Evolutionary conservation across 2,329 filamentous ascomycete genomes (phyloP), one percentile per base, ranked within the genome.

Genomic region (Alternaria sp.): DNA sequence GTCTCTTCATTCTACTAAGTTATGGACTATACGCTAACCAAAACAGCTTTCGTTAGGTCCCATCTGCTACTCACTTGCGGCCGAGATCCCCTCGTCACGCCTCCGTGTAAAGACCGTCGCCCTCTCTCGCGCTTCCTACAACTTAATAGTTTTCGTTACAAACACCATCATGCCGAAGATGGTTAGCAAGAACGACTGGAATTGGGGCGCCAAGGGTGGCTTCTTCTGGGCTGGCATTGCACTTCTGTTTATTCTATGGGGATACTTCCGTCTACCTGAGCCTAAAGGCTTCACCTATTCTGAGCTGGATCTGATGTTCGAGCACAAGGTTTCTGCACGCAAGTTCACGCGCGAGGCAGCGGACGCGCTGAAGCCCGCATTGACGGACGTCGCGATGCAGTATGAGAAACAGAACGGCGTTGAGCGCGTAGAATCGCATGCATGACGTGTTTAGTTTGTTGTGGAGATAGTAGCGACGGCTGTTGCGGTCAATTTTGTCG

Each of bases 101-200:
- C 83, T 96, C 28, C 90, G 93, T 72, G 92, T 94, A 79, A 96
- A 96, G 82, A 96, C 92, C 0, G 89, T 96, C 41, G 92, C 93
- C 1, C 84, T 96, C 3, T 91, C 90, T 2, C 88, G 92, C 17
- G 66, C 63, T 39, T 65, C 62, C 29, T 70, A 69, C 57, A 69
- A 70, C 56, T 66, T 59, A 10, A 66, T 67, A 28, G 64, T 66
- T 1, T 69, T 70, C 40, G 51, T 66, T 29, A 69, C 62, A n/a
- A 69, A 68, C 40, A 64, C 59, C 4, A 62, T 69, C 26, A 69
- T 68, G 65, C 67, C 67, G 3, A 67, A 69, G 51, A 70, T 70
- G 67, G 58, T 70, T 9, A 64, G 66, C 37, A 62, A 61, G 33
- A 67, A 67, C 26, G 67, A 66, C 24, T 69, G 67, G 66, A 68